A percentile compares a stretch with the other conserved stretches of the same genome.
Evolutionary conservation across 2,329 filamentous ascomycete genomes (phyloP).

Genomic region (Cryphonectria radicalis): DNA sequence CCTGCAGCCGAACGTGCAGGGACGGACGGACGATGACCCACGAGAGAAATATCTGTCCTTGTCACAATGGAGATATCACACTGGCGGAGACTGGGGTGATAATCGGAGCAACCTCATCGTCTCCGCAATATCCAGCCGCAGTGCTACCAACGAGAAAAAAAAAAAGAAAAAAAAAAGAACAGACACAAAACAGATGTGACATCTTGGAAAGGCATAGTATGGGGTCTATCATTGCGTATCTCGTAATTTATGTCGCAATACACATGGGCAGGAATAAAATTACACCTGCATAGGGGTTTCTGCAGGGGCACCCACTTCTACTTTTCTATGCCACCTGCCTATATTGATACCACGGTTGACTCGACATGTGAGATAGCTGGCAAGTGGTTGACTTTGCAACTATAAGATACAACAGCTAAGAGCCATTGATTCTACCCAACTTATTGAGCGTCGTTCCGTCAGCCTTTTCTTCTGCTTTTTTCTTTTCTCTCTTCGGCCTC

Average conservation of each 20-base stretch:
- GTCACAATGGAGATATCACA: background rate
- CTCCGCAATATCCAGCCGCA: background rate
- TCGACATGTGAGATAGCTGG: background rate
- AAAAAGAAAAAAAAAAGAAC: background rate
- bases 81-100: background rate
- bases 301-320: background rate
- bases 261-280: background rate
- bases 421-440: no score
- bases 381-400: background rate
- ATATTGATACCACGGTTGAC: background rate
- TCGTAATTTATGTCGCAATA: background rate
- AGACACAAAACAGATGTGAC: background rate
- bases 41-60: background rate
- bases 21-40: background rate
- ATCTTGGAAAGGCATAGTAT: background rate
- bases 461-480: no score
- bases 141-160: background rate
- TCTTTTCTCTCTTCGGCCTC: no score
- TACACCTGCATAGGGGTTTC: background rate
- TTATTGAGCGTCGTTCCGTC: no score
- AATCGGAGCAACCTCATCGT: background rate
- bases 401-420: background rate
- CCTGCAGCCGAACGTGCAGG: background rate
- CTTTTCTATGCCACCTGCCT: no score
- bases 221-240: background rate